Percentiles rank a stretch among this genome's conserved stretches.
phyloP scores from a whole-genome alignment of 371 early-diverging fungal species.

The Mortierella sp. region DNA sequence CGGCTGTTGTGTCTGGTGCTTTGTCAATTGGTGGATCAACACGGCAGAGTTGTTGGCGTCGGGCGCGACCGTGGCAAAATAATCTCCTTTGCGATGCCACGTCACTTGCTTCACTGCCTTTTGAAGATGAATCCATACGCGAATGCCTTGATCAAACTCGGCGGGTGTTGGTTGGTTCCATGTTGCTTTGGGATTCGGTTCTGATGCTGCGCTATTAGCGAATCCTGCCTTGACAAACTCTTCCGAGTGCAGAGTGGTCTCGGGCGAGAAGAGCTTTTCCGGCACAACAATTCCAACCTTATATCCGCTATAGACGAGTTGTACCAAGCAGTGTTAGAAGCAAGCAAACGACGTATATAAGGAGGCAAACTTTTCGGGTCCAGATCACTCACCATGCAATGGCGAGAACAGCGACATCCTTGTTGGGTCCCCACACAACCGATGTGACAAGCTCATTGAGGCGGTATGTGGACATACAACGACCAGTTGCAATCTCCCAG shows the following conservation, averaged over 20 bases:
- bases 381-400: constrained; percentile 56
- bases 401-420: constrained; percentile 80
- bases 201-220: constrained; percentile 35
- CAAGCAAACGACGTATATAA: no score
- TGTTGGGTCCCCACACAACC: constrained; percentile 93
- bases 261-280: constrained; percentile 60
- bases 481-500: constrained; percentile 94
- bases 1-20: constrained; percentile 88
- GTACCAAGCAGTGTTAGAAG: no score
- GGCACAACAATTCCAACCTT: constrained; percentile 62
- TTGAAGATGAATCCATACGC: constrained; percentile 60
- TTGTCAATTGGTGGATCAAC: constrained; percentile 91
- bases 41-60: constrained; percentile 75
- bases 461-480: constrained; percentile 82
- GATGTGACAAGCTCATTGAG: constrained; percentile 74
- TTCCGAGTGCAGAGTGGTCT: constrained; percentile 60
- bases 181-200: constrained; percentile 54
- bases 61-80: constrained; percentile 88
- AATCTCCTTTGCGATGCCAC: constrained; percentile 98
- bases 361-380: no score
- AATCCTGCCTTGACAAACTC: constrained; percentile 66
- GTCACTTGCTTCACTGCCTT: constrained; percentile 81
- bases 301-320: constrained; percentile 31
- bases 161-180: constrained; percentile 73
- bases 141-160: constrained; percentile 64